These are phyloP conservation scores for Xylariaceae sp. DNA, from an alignment of 2,329 filamentous ascomycete genomes.

Conservation along the genomic window DNA sequence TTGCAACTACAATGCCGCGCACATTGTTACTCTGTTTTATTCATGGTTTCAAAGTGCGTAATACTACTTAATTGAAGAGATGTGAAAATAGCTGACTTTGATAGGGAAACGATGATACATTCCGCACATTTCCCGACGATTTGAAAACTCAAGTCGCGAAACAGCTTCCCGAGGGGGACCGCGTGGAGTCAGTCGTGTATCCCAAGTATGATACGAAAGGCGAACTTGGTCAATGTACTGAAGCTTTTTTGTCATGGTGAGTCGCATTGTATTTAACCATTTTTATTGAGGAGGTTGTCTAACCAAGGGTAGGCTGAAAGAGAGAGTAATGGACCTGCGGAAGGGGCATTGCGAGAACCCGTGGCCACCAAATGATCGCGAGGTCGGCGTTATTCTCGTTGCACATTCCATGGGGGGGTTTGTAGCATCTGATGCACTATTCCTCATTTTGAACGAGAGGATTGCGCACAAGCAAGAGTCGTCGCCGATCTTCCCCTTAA, in stretches of 20 bases:
- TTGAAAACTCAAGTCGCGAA: slow-evolving; percentile 57
- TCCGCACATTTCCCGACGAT: slow-evolving; percentile 63
- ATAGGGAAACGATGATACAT: slow-evolving; percentile 67
- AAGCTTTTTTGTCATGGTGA: slow-evolving; percentile 48
- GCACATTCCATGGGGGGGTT: slow-evolving; percentile 88
- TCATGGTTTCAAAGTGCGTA: slow-evolving; percentile 66
- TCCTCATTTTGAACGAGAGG: slow-evolving; percentile 67
- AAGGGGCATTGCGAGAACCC: slow-evolving; percentile 69
- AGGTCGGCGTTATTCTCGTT: slow-evolving; percentile 73
- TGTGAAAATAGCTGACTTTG: slow-evolving; percentile 1
- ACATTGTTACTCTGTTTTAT: slow-evolving; percentile 71
- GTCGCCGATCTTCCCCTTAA: slow-evolving; percentile 69
- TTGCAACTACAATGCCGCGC: slow-evolving; percentile 36
- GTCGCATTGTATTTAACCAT: background rate
- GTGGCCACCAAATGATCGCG: slow-evolving; percentile 76
- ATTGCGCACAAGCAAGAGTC: slow-evolving; percentile 37
- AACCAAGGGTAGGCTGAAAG: slow-evolving; percentile 60
- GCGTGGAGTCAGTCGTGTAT: slow-evolving; percentile 62
- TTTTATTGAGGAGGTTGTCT: background rate
- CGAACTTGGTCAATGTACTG: slow-evolving; percentile 54
- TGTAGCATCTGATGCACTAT: slow-evolving; percentile 77
- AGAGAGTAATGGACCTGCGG: slow-evolving; percentile 73
- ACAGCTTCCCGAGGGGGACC: slow-evolving; percentile 58
- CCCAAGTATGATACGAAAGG: slow-evolving; percentile 72
- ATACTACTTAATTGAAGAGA: background rate